Conservation (phyloP, 768 basidiomycete species). For the Pleurotus pulmonarius region DNA sequence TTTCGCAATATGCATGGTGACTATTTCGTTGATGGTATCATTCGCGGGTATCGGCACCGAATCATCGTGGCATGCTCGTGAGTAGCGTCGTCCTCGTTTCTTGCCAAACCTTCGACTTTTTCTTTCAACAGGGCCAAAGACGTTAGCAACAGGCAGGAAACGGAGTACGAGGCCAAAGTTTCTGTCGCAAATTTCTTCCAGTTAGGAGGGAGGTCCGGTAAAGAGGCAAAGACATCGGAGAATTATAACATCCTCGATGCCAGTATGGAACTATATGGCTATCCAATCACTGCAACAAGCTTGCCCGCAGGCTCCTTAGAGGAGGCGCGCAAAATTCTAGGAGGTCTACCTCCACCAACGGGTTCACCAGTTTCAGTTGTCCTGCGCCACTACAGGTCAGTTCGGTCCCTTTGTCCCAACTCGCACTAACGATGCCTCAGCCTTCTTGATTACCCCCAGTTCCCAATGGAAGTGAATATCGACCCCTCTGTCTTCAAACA, state of each 20-base stretch:
- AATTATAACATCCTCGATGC: background rate
- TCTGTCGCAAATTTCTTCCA: background rate
- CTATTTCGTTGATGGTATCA: background rate
- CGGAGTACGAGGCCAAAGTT: background rate
- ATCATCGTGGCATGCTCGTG: slow-evolving; percentile 2
- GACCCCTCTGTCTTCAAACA: background rate
- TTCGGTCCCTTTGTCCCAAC: background rate
- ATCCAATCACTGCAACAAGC: background rate
- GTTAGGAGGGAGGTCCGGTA: background rate
- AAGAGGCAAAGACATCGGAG: background rate
- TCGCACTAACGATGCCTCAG: background rate
- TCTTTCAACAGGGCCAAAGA: background rate
- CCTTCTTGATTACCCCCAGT: background rate
- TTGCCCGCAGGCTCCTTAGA: background rate
- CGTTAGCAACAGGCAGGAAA: background rate
- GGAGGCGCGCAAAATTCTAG: background rate
- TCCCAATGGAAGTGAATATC: background rate
- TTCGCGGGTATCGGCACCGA: background rate
- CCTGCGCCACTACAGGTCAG: background rate
- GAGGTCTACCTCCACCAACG: background rate
- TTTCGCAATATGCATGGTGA: background rate
- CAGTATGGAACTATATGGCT: background rate
- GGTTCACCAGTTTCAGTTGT: background rate
- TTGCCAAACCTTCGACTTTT: too few species aligned
- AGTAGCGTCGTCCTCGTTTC: background rate